Percentiles rank a stretch among this genome's conserved stretches.
Conservation (phyloP, 1,284 basidiomycete species). For the Apiotrichum akiyoshidainum region DNA sequence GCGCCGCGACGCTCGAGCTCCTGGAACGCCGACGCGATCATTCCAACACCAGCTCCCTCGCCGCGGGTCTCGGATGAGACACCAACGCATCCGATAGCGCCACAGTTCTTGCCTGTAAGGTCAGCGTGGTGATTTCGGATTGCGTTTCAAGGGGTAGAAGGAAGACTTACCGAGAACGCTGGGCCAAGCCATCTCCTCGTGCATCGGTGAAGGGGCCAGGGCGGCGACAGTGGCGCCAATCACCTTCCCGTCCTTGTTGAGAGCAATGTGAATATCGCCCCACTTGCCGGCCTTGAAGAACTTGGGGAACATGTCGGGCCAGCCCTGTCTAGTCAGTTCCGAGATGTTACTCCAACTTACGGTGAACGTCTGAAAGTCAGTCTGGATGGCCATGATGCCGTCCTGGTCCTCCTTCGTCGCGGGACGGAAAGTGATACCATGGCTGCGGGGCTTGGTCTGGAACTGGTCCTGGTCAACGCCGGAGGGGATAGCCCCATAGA, state of each 20-base stretch:
- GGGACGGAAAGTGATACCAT: slow-evolving; percentile 19
- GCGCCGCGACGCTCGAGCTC: slow-evolving; percentile 22
- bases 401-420: slow-evolving; percentile 12
- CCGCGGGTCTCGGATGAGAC: slow-evolving; percentile 14
- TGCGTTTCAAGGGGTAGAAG: neutral
- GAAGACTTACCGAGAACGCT: slow-evolving; percentile 19
- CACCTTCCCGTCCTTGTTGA: slow-evolving; percentile 14
- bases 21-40: slow-evolving; percentile 21
- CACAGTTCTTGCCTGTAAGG: slow-evolving; percentile 19
- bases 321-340: slow-evolving; percentile 17
- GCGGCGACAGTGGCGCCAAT: slow-evolving; percentile 26
- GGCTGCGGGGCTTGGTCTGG: slow-evolving; percentile 7
- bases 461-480: slow-evolving; percentile 10
- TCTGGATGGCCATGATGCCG: slow-evolving; percentile 20
- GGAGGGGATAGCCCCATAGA: slow-evolving; percentile 9
- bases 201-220: slow-evolving; percentile 9
- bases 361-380: slow-evolving; percentile 21
- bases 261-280: slow-evolving; percentile 21
- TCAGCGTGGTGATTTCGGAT: neutral
- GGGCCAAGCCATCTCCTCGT: slow-evolving; percentile 19
- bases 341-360: slow-evolving; percentile 14
- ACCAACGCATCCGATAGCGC: slow-evolving; percentile 23
- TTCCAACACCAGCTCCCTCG: slow-evolving; percentile 20
- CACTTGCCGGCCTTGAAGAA: slow-evolving; percentile 15
- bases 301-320: slow-evolving; percentile 27